Evolutionary conservation across 2,329 filamentous ascomycete species (phyloP).

Genomic region (Xylariomycetidae sp.): DNA sequence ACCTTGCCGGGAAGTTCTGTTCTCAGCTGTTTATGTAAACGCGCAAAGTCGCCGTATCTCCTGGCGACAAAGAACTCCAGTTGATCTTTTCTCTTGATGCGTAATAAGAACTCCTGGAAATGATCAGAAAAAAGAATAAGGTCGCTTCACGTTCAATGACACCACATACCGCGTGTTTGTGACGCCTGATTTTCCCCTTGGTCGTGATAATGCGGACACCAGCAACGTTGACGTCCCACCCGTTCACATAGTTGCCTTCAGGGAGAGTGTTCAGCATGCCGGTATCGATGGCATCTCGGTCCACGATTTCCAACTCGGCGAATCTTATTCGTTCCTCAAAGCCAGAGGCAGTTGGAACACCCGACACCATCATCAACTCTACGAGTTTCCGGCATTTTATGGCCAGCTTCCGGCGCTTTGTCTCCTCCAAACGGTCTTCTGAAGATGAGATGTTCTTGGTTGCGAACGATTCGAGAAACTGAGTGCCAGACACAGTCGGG

Average conservation of each 20-base stretch:
- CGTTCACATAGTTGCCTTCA: conserved; percentile 87
- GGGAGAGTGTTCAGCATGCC: conserved; percentile 83
- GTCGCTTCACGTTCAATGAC: neutral
- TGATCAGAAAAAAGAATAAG: conserved; percentile 8
- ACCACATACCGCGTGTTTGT: conserved; percentile 76
- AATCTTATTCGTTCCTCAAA: conserved; percentile 98
- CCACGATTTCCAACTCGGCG: conserved; percentile 93
- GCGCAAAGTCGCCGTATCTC: conserved; percentile 82
- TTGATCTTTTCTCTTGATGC: conserved; percentile 74
- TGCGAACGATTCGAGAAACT: conserved; percentile 97
- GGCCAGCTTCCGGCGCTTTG: conserved; percentile 87
- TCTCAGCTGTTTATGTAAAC: conserved; percentile 72
- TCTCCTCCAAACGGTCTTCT: conserved; percentile 92
- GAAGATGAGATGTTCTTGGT: conserved; percentile 96
- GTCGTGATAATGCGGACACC: conserved; percentile 76
- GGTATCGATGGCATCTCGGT: conserved; percentile 86
- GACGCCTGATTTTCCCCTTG: conserved; percentile 82
- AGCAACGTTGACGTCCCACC: conserved; percentile 95
- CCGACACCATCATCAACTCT: conserved; percentile 99
- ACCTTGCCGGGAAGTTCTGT: conserved; percentile 88
- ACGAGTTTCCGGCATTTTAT: conserved; percentile 92
- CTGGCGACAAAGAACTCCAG: conserved; percentile 76
- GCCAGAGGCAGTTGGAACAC: conserved; percentile 88
- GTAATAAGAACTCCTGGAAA: conserved; percentile 76
- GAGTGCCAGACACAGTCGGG: conserved; percentile 1